Conservation (phyloP, 495 filamentous ascomycete species). For the Niebla homalea region DNA sequence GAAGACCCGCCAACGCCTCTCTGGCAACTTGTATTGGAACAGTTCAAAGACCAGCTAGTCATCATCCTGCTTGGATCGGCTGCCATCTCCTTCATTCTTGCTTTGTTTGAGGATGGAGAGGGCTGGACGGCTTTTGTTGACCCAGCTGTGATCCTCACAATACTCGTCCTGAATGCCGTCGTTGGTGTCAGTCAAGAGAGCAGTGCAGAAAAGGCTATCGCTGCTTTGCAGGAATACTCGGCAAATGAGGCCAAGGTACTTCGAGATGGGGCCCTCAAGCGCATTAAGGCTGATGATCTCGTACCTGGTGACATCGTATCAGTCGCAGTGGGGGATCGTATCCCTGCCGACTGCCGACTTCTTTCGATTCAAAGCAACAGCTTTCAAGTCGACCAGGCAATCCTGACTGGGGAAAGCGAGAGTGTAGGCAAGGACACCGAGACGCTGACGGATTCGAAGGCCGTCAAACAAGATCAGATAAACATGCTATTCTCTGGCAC, state of each 20-base stretch:
- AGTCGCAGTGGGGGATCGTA: slow-evolving; percentile 79
- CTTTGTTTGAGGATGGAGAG: slow-evolving; percentile 83
- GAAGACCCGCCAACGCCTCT: slow-evolving; percentile 96
- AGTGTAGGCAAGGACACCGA: slow-evolving; percentile 77
- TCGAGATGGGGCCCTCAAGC: slow-evolving; percentile 58
- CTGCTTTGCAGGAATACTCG: slow-evolving; percentile 96
- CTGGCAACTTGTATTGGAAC: slow-evolving; percentile 92
- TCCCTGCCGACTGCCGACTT: slow-evolving; percentile 93
- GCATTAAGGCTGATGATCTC: slow-evolving; percentile 84
- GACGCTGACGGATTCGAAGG: slow-evolving; percentile 59
- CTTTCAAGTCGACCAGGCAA: slow-evolving; percentile 92
- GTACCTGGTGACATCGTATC: slow-evolving; percentile 91
- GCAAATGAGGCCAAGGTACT: slow-evolving; percentile 94
- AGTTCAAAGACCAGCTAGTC: slow-evolving; percentile 98
- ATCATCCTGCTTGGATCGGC: slow-evolving; percentile 90
- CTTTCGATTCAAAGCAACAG: slow-evolving; percentile 90
- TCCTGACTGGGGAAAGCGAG: slow-evolving; percentile 95
- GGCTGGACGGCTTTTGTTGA: slow-evolving; percentile 99
- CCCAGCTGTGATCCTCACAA: slow-evolving; percentile 94
- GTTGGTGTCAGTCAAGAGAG: slow-evolving; percentile 98
- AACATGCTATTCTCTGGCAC: slow-evolving; percentile 99
- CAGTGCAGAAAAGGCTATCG: slow-evolving; percentile 96
- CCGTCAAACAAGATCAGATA: slow-evolving; percentile 93
- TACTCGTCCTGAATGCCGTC: slow-evolving; percentile 89
- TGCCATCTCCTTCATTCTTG: slow-evolving; percentile 85